A percentile compares a stretch with the other conserved stretches of the same genome.
These are phyloP conservation scores for Neurospora sp. DNA, from an alignment of 495 filamentous ascomycete species.

Conservation along the genomic window DNA sequence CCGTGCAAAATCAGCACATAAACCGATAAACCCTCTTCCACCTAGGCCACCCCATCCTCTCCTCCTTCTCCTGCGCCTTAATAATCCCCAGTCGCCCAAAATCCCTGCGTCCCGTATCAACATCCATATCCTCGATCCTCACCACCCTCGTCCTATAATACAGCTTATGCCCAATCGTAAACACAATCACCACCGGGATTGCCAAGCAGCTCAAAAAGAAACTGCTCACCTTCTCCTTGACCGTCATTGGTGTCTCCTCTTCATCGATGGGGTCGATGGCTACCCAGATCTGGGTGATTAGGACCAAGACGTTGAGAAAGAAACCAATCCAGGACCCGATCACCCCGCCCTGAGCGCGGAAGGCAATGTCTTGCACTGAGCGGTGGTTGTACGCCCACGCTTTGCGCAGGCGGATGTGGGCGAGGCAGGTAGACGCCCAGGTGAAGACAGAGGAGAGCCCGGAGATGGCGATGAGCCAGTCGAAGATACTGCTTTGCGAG, in stretches of 20 bases:
- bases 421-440: slow-evolving; percentile 81
- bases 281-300: slow-evolving; percentile 87
- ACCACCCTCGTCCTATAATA: slow-evolving; percentile 62
- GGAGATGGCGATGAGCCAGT: slow-evolving; percentile 85
- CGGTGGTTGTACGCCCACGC: slow-evolving; percentile 68
- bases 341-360: slow-evolving; percentile 69
- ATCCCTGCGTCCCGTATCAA: slow-evolving; percentile 80
- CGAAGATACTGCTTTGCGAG: slow-evolving; percentile 54
- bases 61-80: slow-evolving; percentile 70
- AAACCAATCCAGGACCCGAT: slow-evolving; percentile 82
- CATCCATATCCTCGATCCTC: slow-evolving; percentile 64
- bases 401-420: slow-evolving; percentile 83
- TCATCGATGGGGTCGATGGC: slow-evolving; percentile 58
- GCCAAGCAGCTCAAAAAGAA: slow-evolving; percentile 81
- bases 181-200: slow-evolving; percentile 67
- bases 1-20: slow-evolving; percentile 28
- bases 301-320: slow-evolving; percentile 63
- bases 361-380: slow-evolving; percentile 69
- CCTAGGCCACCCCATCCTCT: slow-evolving; percentile 61
- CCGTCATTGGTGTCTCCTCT: slow-evolving; percentile 25
- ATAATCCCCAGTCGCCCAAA: slow-evolving; percentile 66
- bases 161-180: slow-evolving; percentile 72
- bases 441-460: slow-evolving; percentile 88
- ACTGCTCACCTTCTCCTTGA: slow-evolving; percentile 25
- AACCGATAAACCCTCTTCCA: slow-evolving; percentile 74